Conservation (phyloP, 331 rosid genomes). For the Telfairia occidentalis region DNA sequence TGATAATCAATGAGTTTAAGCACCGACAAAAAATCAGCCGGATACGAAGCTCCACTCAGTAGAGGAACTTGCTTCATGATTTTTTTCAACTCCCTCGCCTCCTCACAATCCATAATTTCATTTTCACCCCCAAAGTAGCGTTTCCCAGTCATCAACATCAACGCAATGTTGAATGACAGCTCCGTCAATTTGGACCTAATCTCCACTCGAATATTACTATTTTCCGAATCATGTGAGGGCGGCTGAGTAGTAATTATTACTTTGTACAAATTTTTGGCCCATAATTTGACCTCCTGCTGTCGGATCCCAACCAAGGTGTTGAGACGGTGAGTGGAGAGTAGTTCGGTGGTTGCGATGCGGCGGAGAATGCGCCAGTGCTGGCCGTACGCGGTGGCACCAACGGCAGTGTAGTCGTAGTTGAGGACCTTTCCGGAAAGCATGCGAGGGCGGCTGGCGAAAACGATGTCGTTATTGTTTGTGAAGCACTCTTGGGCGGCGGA, state of each 20-base stretch:
- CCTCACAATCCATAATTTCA: constrained; percentile 8
- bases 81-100: background rate
- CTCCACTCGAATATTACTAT: constrained; percentile 2
- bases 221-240: too few relatives aligned
- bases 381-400: background rate
- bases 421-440: background rate
- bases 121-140: constrained; percentile 4
- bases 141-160: constrained; percentile 25
- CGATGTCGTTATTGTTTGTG: background rate
- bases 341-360: background rate
- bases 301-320: constrained; percentile 4
- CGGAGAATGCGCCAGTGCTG: background rate
- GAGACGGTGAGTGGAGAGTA: background rate
- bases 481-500: constrained; percentile 16
- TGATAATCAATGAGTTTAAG: background rate
- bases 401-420: background rate
- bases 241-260: too few relatives aligned
- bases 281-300: constrained; percentile 9
- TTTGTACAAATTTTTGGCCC: background rate
- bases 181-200: constrained; percentile 15
- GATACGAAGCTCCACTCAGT: background rate
- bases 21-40: constrained; percentile 10
- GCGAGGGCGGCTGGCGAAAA: constrained; percentile 21
- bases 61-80: constrained; percentile 1
- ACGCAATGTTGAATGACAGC: constrained; percentile 19